Conservation (phyloP, 768 basidiomycete species). For the Russula lepida region DNA sequence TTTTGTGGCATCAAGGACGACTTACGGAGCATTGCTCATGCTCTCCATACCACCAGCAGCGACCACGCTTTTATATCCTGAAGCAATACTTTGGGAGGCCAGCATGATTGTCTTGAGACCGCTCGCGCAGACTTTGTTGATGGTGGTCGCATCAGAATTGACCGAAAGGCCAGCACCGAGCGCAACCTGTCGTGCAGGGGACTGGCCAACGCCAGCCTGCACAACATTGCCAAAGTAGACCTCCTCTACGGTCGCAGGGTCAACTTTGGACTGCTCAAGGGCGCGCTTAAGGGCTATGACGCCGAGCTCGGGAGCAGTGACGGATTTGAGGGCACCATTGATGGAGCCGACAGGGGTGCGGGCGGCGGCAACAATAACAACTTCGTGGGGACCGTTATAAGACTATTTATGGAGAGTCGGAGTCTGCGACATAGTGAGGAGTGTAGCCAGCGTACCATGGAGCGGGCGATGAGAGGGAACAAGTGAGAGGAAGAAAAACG, state of each 20-base stretch:
- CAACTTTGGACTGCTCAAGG: conserved; percentile 68
- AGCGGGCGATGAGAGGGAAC: conserved; percentile 24
- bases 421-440: neutral
- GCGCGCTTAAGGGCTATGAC: conserved; percentile 85
- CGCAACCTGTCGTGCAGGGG: conserved; percentile 97
- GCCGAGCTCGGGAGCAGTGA: conserved; percentile 91
- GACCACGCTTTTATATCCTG: conserved; percentile 78
- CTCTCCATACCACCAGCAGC: conserved; percentile 98
- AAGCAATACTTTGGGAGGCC: conserved; percentile 82
- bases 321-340: conserved; percentile 78
- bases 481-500: conserved; percentile 29
- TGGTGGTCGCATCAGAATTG: conserved; percentile 91
- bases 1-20: conserved; percentile 20
- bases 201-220: conserved; percentile 95
- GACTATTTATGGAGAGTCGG: conserved; percentile 23
- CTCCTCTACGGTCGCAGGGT: conserved; percentile 83
- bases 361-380: conserved; percentile 87
- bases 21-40: conserved; percentile 98
- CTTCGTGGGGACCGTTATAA: conserved; percentile 53
- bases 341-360: conserved; percentile 93
- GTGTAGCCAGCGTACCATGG: conserved; percentile 23
- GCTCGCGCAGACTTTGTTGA: conserved; percentile 99
- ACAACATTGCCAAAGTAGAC: conserved; percentile 97
- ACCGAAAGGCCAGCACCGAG: conserved; percentile 77
- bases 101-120: conserved; percentile 95